Evolutionary conservation across 2,329 filamentous ascomycete species (phyloP), one percentile per base, ranked within the genome.

Genomic region (Ascochyta fabae): DNA sequence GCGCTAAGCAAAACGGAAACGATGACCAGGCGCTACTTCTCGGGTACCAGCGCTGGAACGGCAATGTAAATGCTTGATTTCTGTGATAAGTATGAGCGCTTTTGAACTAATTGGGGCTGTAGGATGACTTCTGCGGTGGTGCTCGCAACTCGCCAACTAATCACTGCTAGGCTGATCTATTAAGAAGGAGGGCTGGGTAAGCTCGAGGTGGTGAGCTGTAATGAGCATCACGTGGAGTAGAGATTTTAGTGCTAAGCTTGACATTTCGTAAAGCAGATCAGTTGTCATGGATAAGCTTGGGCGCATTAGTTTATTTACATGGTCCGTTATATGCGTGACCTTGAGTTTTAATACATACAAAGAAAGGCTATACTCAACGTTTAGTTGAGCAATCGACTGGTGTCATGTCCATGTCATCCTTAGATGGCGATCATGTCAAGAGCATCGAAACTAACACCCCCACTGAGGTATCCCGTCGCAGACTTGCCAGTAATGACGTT

Each of bases 101-200:
- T 10, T 10, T 29, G 9, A 16, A 35, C 33, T 16, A 15, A 35
- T 6, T n/a, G 27, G 9, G 27, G 12, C 27, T 29, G 15, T 16
- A 44, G 41, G 41, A 34, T 13, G 34, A 46, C 8, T 52, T 52
- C 48, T 52, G 48, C 24, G 49, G 13, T 45, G n/a, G 15, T 45
- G 29, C 42, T 27, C 29, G 16, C n/a, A 48, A 19, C 22, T 53
- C 52, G 23, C 36, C 24, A 12, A 22, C 35, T 9, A 52, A 52
- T 10, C 34, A 96, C 36, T 87, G 81, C 84, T 87, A 94, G 0
- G 19, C 13, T 5, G n/a, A 6, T 31, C 29, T 31, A 31, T 31
- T 3, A 6, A 19, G n/a, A 16, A n/a, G 6, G 8, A 19, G 12
- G 12, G 13, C 29, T 15, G 3, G 3, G 4, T 13, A 13, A 39